Percentiles rank a stretch among this genome's conserved stretches.
Conservation (phyloP, 805 yeast genomes). For the Spathaspora arborariae region DNA sequence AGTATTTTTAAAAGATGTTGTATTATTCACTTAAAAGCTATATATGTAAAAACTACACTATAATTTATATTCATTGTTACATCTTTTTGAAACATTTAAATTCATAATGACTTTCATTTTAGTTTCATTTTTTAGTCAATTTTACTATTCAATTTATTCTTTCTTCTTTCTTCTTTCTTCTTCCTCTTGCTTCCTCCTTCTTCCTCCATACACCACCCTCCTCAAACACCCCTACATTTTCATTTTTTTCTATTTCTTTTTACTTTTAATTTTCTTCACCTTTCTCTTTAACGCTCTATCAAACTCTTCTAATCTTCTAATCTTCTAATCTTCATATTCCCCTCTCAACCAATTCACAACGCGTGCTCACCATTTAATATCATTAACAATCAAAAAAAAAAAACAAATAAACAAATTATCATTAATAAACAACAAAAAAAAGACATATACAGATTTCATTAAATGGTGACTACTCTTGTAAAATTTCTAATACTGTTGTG, state of each 20-base stretch:
- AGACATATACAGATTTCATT: not conserved
- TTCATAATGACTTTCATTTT: not conserved
- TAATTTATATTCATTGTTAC: not conserved
- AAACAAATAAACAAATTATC: not conserved
- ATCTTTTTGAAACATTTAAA: not conserved
- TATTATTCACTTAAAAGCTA: not conserved
- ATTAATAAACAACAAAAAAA: not conserved
- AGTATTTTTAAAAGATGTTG: not conserved
- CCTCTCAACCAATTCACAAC: not conserved
- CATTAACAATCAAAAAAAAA: not conserved
- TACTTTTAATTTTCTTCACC: not conserved
- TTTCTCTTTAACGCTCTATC: not conserved
- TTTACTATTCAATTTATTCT: not conserved
- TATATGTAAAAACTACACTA: not conserved
- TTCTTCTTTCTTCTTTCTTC: not conserved
- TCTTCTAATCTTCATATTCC: not conserved
- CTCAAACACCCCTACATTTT: not conserved
- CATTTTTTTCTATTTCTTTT: not conserved
- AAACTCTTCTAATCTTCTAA: not conserved
- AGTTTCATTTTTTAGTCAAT: not conserved
- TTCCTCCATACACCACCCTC: too few relatives aligned
- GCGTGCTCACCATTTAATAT: not conserved
- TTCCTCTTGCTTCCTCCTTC: not conserved
- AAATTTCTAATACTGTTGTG: conserved; percentile 3
- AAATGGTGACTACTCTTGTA: not conserved